These are phyloP conservation scores for Cryptosporidium andersoni DNA, from an alignment of 169 alveolate genomes.

Conservation along the genomic window DNA sequence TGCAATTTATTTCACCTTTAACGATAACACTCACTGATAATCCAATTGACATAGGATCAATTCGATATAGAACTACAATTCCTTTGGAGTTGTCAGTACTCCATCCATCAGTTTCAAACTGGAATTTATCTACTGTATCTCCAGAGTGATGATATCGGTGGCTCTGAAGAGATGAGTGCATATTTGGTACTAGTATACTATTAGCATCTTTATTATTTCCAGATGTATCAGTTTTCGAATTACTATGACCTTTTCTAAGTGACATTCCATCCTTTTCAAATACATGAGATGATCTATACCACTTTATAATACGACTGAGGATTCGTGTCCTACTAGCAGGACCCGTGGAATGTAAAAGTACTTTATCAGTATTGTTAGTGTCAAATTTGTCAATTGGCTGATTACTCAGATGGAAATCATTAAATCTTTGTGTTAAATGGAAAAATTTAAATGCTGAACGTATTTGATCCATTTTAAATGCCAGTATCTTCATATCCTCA, in stretches of 20 bases:
- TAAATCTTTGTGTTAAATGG: conserved; percentile 41
- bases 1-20: conserved; percentile 54
- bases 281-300: conserved; percentile 4
- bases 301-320: conserved; percentile 4
- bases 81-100: conserved; percentile 55
- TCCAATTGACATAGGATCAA: conserved; percentile 43
- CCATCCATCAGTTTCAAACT: conserved; percentile 25
- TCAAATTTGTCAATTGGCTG: neutral
- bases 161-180: too few species aligned
- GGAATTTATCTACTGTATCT: too few species aligned
- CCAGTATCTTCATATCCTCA: conserved; percentile 31
- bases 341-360: conserved; percentile 6
- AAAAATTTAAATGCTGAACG: conserved; percentile 35
- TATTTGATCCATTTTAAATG: conserved; percentile 44
- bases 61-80: conserved; percentile 23
- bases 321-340: conserved; percentile 4
- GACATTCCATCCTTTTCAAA: neutral
- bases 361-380: neutral
- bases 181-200: too few species aligned
- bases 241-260: neutral
- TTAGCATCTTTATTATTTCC: too few species aligned
- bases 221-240: too few species aligned
- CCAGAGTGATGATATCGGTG: too few species aligned
- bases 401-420: conserved; percentile 31
- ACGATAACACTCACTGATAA: conserved; percentile 38